Evolutionary conservation across 805 yeast species (phyloP).

Genomic region (Cyberlindnera galapagoensis): DNA sequence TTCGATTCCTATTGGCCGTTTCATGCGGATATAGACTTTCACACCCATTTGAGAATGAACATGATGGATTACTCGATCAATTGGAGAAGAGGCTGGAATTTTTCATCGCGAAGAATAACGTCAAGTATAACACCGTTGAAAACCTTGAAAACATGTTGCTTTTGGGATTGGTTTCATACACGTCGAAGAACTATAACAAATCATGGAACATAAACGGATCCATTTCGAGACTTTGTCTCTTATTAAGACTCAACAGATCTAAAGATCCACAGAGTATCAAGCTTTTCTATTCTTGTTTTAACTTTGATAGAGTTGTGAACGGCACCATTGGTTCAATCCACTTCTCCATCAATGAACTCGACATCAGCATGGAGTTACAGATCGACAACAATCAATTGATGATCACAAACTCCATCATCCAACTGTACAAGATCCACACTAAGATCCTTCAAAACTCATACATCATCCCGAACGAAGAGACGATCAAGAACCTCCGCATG

Average conservation of each 20-base stretch:
- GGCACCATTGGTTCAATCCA: slow-evolving; percentile 42
- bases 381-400: slow-evolving; percentile 46
- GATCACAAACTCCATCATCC: slow-evolving; percentile 40
- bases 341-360: too few species aligned
- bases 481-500: slow-evolving; percentile 29
- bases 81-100: too few species aligned
- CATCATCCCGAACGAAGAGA: too few species aligned
- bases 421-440: too few species aligned
- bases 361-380: slow-evolving; percentile 40
- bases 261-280: slow-evolving; percentile 32
- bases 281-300: slow-evolving; percentile 44
- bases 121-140: slow-evolving; percentile 33
- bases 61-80: too few species aligned
- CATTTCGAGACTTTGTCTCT: slow-evolving; percentile 36
- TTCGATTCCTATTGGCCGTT: too few species aligned
- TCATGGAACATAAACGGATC: slow-evolving; percentile 49
- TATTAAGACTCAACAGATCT: slow-evolving; percentile 40
- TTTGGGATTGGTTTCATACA: slow-evolving; percentile 43
- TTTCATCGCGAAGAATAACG: too few species aligned
- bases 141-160: slow-evolving; percentile 37
- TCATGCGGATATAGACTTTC: too few species aligned
- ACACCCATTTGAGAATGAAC: too few species aligned
- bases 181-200: slow-evolving; percentile 41
- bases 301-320: slow-evolving; percentile 42
- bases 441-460: too few species aligned